Evolutionary conservation across 2,329 filamentous ascomycete species (phyloP).

Genomic region (Neopestalotiopsis rosae): DNA sequence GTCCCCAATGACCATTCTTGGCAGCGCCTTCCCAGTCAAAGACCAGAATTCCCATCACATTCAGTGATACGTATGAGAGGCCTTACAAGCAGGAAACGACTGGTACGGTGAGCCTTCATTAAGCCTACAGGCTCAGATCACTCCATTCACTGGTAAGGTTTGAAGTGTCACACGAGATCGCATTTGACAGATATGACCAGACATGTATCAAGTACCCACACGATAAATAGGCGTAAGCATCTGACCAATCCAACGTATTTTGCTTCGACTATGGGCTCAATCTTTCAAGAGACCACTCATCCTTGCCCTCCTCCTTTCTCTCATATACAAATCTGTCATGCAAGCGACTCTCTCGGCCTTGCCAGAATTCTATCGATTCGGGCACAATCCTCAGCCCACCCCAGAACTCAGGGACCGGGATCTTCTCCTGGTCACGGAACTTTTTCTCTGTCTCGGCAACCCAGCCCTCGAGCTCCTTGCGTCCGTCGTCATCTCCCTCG

Average conservation of each 20-base stretch:
- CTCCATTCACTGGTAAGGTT: too few species aligned
- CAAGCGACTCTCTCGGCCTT: slow-evolving; percentile 85
- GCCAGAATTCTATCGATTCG: slow-evolving; percentile 92
- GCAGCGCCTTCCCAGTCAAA: too few species aligned
- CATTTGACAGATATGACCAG: not conserved
- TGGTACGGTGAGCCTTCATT: too few species aligned
- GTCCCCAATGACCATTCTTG: too few species aligned
- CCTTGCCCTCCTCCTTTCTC: slow-evolving; percentile 54
- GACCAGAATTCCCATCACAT: too few species aligned
- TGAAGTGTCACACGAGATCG: not conserved
- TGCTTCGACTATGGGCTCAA: slow-evolving; percentile 65
- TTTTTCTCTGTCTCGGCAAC: slow-evolving; percentile 77
- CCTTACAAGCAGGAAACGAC: too few species aligned
- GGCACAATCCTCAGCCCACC: slow-evolving; percentile 87
- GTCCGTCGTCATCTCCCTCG: slow-evolving; percentile 65
- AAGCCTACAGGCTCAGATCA: too few species aligned
- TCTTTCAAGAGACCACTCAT: slow-evolving; percentile 71
- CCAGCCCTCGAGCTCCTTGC: slow-evolving; percentile 76
- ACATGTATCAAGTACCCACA: too few species aligned
- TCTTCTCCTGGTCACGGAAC: slow-evolving; percentile 78
- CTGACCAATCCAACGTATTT: too few species aligned
- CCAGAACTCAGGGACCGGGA: slow-evolving; percentile 94
- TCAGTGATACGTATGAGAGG: too few species aligned
- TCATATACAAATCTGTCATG: slow-evolving; percentile 94
- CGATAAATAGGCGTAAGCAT: too few species aligned